Conservation (phyloP, 345 rosid genomes). For the rapeseed (Brassica napus) region DNA sequence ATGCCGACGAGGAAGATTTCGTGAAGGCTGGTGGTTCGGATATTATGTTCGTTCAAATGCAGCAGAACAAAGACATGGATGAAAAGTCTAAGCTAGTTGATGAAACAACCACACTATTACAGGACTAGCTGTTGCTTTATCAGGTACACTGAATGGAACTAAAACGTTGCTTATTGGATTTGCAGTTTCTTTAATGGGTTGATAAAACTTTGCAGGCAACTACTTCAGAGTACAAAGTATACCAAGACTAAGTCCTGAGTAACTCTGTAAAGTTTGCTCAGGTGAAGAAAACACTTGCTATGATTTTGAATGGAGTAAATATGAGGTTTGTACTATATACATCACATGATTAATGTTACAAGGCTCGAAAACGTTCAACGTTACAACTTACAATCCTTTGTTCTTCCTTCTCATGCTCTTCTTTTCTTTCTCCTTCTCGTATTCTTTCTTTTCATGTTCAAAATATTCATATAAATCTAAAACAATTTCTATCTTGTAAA, state of each 20-base stretch:
- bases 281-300: slow-evolving; percentile 33
- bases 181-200: slow-evolving; percentile 5
- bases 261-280: slow-evolving; percentile 79
- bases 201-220: slow-evolving; percentile 57
- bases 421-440: too few species aligned
- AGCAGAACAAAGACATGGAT: slow-evolving; percentile 76
- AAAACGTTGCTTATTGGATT: neutral
- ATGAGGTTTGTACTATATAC: too few species aligned
- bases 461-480: too few species aligned
- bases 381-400: too few species aligned
- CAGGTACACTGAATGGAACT: slow-evolving; percentile 49
- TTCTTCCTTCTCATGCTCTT: too few species aligned
- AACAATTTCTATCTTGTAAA: too few species aligned
- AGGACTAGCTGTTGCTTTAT: slow-evolving; percentile 93
- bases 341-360: too few species aligned
- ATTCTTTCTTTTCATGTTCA: too few species aligned
- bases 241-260: slow-evolving; percentile 95
- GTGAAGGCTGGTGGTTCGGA: slow-evolving; percentile 92
- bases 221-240: slow-evolving; percentile 90
- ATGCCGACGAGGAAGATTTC: slow-evolving; percentile 80
- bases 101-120: slow-evolving; percentile 88
- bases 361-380: too few species aligned
- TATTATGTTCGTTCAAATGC: slow-evolving; percentile 78
- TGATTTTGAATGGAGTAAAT: too few species aligned
- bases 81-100: slow-evolving; percentile 73